Evolutionary conservation across 768 basidiomycete species (phyloP).

Genomic region (Pleurotus pulmonarius): DNA sequence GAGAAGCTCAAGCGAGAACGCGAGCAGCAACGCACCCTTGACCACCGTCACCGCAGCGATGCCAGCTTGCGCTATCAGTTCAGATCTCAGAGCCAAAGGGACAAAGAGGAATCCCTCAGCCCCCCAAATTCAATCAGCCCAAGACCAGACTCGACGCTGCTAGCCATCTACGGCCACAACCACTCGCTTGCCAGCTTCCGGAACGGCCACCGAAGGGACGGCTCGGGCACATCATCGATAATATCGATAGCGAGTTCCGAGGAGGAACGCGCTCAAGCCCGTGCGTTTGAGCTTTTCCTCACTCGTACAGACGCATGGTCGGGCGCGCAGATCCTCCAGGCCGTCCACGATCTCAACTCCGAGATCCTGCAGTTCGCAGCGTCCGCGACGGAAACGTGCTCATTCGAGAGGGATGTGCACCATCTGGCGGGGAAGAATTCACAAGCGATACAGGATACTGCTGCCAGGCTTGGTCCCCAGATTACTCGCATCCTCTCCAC

Average conservation of each 20-base stretch:
- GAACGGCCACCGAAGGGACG: conserved; percentile 7
- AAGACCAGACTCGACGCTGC: neutral
- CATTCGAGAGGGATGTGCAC: conserved; percentile 39
- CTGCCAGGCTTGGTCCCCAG: conserved; percentile 58
- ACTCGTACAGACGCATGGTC: conserved; percentile 75
- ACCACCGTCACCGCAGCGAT: conserved; percentile 26
- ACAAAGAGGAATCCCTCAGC: neutral
- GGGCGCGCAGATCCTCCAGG: conserved; percentile 74
- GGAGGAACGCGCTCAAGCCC: conserved; percentile 56
- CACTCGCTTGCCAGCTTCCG: conserved; percentile 2
- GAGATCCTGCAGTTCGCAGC: conserved; percentile 81
- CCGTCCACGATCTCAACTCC: conserved; percentile 75
- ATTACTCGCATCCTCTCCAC: conserved; percentile 58
- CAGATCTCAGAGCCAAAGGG: neutral
- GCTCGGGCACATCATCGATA: conserved; percentile 4
- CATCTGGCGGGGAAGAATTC: neutral
- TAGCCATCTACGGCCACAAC: conserved; percentile 6
- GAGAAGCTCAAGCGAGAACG: conserved; percentile 43
- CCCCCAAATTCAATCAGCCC: neutral
- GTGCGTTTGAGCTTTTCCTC: conserved; percentile 63
- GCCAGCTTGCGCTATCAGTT: neutral
- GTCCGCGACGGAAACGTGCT: conserved; percentile 65
- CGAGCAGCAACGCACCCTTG: conserved; percentile 28
- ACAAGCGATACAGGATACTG: conserved; percentile 57
- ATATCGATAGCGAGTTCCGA: conserved; percentile 21